Conservation (phyloP, 768 basidiomycete genomes). For the Trametes villosa region DNA sequence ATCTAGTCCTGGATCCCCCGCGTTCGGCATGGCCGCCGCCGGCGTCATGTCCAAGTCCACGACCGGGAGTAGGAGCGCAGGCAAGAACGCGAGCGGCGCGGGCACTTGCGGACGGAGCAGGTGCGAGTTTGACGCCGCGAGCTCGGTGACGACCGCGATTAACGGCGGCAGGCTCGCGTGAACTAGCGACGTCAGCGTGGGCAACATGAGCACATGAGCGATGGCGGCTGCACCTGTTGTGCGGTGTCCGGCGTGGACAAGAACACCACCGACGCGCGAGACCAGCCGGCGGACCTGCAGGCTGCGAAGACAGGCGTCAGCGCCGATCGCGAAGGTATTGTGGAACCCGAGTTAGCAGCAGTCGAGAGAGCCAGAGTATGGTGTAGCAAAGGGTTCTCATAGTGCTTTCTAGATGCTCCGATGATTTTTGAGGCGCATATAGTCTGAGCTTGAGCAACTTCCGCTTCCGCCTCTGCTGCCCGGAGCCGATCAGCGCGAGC, state of each 20-base stretch:
- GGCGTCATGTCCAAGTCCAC: slow-evolving; percentile 57
- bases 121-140: slow-evolving; percentile 66
- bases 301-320: slow-evolving; percentile 38
- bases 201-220: slow-evolving; percentile 75
- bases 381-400: too few species aligned
- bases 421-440: too few species aligned
- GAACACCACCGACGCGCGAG: slow-evolving; percentile 71
- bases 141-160: slow-evolving; percentile 68
- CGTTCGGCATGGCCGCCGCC: slow-evolving; percentile 52
- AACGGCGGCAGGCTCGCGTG: slow-evolving; percentile 63
- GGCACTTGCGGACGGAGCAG: slow-evolving; percentile 78
- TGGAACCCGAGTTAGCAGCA: neutral
- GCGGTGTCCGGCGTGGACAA: slow-evolving; percentile 61
- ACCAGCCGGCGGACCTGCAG: slow-evolving; percentile 78
- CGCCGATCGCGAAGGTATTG: neutral
- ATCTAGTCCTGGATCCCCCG: slow-evolving; percentile 71
- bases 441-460: too few species aligned
- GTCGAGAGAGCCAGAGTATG: too few species aligned
- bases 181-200: slow-evolving; percentile 66
- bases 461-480: too few species aligned
- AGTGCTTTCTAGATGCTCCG: too few species aligned
- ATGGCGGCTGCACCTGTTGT: slow-evolving; percentile 63
- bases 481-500: too few species aligned
- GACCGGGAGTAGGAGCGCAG: slow-evolving; percentile 72
- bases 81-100: slow-evolving; percentile 70